Conservation (phyloP, 495 filamentous ascomycete species). For the Aspergillus baeticus region DNA sequence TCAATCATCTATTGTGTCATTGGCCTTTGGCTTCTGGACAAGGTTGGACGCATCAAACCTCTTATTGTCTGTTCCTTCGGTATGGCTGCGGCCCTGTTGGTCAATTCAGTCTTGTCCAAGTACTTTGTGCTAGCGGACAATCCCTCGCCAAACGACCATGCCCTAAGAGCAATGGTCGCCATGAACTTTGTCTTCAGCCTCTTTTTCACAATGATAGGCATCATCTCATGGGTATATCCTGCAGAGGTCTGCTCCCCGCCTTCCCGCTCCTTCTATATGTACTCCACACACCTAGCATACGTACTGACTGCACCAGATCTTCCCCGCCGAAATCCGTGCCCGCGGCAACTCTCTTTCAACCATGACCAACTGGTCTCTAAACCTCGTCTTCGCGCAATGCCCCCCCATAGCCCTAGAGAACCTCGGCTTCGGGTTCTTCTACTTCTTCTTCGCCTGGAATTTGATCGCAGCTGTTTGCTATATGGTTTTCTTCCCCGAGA, state of each 20-base stretch:
- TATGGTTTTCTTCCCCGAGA: constrained; percentile 45
- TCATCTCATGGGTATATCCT: constrained; percentile 53
- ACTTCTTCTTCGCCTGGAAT: constrained; percentile 47
- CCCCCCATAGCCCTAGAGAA: constrained; percentile 45
- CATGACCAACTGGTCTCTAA: constrained; percentile 48
- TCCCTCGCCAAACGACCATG: constrained; percentile 29
- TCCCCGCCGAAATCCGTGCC: constrained; percentile 47
- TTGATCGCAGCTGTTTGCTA: constrained; percentile 38
- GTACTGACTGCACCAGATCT: constrained; percentile 25
- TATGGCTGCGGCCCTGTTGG: constrained; percentile 51
- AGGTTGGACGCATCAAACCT: constrained; percentile 50
- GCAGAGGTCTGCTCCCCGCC: constrained; percentile 39
- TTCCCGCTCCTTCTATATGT: no score
- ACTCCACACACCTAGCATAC: not conserved
- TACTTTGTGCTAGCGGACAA: constrained; percentile 26
- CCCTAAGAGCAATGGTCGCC: constrained; percentile 53
- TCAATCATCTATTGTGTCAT: constrained; percentile 33
- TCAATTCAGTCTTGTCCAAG: constrained; percentile 44
- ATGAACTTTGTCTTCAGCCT: constrained; percentile 59
- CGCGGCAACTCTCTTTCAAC: constrained; percentile 49
- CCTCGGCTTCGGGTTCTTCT: constrained; percentile 48
- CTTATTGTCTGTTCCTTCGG: constrained; percentile 51
- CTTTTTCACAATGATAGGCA: constrained; percentile 53
- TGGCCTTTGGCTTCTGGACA: constrained; percentile 44
- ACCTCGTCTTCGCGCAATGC: constrained; percentile 49